Evolutionary conservation across 352 stramenopile genomes (phyloP).

Genomic region (Globisporangium paddicum): DNA sequence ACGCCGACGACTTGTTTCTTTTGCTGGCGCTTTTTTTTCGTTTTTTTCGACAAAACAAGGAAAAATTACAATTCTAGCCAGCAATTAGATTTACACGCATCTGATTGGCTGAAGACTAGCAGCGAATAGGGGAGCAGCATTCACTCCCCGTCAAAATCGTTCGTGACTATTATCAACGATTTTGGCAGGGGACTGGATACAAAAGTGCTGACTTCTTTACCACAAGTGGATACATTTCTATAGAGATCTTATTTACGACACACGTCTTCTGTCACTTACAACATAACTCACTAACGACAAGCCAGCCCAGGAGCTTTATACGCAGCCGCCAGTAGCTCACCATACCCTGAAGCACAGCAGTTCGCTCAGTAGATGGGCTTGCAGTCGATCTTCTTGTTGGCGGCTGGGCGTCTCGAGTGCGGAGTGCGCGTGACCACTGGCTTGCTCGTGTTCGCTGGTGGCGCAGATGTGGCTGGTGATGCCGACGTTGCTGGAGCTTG

Average conservation of each 20-base stretch:
- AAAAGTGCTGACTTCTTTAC: neutral
- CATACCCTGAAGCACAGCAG: neutral
- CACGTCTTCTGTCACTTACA: neutral
- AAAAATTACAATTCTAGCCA: too few species aligned
- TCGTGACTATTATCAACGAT: neutral
- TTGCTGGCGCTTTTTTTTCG: slow-evolving; percentile 2
- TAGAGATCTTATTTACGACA: neutral
- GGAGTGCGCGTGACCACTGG: neutral
- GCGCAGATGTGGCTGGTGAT: neutral
- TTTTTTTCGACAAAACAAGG: neutral
- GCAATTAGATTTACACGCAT: neutral
- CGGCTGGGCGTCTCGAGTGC: neutral
- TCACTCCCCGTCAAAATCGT: too few species aligned
- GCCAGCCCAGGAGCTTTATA: neutral
- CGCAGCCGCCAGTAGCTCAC: neutral
- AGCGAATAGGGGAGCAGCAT: neutral
- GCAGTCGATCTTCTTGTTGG: slow-evolving; percentile 13
- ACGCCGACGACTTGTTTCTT: slow-evolving; percentile 1
- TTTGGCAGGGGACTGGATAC: neutral
- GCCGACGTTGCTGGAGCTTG: neutral
- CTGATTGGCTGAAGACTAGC: neutral
- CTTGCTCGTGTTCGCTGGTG: neutral
- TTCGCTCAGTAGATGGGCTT: slow-evolving; percentile 15
- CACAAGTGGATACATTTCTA: slow-evolving; percentile 1
- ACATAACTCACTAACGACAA: neutral